Percentiles rank a stretch among this genome's conserved stretches.
Evolutionary conservation across 768 basidiomycete species (phyloP).

Genomic region (Russula sp.): DNA sequence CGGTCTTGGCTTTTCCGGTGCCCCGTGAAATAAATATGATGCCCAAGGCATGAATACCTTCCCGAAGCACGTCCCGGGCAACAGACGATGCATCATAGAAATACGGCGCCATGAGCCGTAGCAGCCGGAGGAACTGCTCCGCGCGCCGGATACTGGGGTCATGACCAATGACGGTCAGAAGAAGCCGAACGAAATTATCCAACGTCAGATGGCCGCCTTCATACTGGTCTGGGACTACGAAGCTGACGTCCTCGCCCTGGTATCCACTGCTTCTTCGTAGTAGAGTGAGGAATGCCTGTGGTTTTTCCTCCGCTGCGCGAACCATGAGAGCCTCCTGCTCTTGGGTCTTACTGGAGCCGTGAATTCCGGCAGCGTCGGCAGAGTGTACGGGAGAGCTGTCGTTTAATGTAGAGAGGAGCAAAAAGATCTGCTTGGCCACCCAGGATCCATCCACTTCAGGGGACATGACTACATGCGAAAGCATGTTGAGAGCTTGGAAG

Average conservation of each 20-base stretch:
- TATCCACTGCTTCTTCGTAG: constrained; percentile 38
- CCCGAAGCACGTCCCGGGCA: constrained; percentile 50
- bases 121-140: constrained; percentile 59
- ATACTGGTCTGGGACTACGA: constrained; percentile 53
- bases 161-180: constrained; percentile 76
- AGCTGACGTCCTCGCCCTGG: constrained; percentile 16
- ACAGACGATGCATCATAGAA: constrained; percentile 51
- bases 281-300: constrained; percentile 59
- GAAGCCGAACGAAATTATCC: constrained; percentile 63
- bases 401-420: constrained; percentile 53
- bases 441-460: constrained; percentile 44
- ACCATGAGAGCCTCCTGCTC: constrained; percentile 69
- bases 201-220: constrained; percentile 50
- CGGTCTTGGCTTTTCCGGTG: constrained; percentile 39
- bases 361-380: constrained; percentile 62
- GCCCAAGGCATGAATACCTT: constrained; percentile 66
- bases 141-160: constrained; percentile 61
- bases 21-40: constrained; percentile 44
- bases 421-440: constrained; percentile 51
- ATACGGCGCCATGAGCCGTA: constrained; percentile 50
- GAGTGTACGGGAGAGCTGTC: constrained; percentile 35
- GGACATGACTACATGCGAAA: constrained; percentile 48
- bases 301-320: constrained; percentile 64
- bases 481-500: constrained; percentile 63
- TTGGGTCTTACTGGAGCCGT: constrained; percentile 52